Conservation (phyloP, 1,284 basidiomycete species). For the Ustilago bromivora region DNA sequence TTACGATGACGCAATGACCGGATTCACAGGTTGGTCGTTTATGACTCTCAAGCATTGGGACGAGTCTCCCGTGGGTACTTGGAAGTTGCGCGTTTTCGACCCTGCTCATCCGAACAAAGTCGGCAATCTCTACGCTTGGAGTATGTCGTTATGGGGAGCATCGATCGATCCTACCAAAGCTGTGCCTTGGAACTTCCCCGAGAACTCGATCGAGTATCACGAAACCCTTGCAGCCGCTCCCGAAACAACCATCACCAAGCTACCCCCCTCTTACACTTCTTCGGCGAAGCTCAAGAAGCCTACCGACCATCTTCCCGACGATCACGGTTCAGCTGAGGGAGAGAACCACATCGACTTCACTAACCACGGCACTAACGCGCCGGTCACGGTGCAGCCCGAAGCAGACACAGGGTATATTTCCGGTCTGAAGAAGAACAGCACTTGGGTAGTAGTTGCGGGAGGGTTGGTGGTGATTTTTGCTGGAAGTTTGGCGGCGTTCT, state of each 20-base stretch:
- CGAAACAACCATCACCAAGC: conserved; percentile 55
- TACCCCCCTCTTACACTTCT: conserved; percentile 70
- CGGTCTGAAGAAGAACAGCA: conserved; percentile 80
- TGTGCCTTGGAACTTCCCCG: conserved; percentile 68
- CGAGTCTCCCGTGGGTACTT: conserved; percentile 90
- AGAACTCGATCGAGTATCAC: conserved; percentile 59
- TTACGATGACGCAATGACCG: conserved; percentile 78
- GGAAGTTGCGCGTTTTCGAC: conserved; percentile 87
- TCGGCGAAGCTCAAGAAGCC: conserved; percentile 75
- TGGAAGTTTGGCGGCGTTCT: conserved; percentile 76
- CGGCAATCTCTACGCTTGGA: conserved; percentile 91
- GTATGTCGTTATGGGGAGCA: conserved; percentile 93
- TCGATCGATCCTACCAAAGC: conserved; percentile 80
- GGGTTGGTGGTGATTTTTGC: conserved; percentile 79
- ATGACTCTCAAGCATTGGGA: conserved; percentile 99
- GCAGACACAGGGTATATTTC: conserved; percentile 87
- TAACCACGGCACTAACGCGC: conserved; percentile 66
- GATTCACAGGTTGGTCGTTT: conserved; percentile 94
- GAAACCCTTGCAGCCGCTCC: conserved; percentile 74
- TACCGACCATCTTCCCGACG: conserved; percentile 85
- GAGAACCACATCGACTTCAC: conserved; percentile 68
- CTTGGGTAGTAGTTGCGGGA: conserved; percentile 85
- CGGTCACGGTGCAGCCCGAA: conserved; percentile 60
- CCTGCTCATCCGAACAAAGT: conserved; percentile 74
- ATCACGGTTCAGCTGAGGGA: conserved; percentile 76